Percentiles rank a stretch among this genome's conserved stretches.
Conservation (phyloP, 164 flowering plant genomes). For the Berberis vulgaris region DNA sequence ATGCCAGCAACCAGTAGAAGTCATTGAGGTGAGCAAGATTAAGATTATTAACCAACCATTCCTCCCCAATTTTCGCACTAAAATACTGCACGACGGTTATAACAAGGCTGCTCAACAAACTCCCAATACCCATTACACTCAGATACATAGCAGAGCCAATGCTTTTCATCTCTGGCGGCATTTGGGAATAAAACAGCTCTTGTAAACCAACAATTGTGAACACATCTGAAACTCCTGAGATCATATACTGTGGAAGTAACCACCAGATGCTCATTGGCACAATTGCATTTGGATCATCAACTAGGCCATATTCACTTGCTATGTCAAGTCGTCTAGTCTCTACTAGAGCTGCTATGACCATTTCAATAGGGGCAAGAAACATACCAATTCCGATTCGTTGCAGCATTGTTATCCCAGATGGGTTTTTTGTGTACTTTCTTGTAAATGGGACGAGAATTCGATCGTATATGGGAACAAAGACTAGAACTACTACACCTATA, state of each 20-base stretch:
- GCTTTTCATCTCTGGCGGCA: constrained; percentile 39
- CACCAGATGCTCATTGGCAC: constrained; percentile 44
- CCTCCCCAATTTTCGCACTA: constrained; percentile 19
- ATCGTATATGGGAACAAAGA: constrained; percentile 28
- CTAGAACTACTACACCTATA: constrained; percentile 20
- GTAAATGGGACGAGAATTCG: constrained; percentile 27
- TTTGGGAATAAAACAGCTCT: constrained; percentile 43
- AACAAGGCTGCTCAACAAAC: constrained; percentile 28
- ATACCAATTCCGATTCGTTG: constrained; percentile 41
- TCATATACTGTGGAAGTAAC: constrained; percentile 40
- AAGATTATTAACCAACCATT: constrained; percentile 37
- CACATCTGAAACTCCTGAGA: constrained; percentile 27
- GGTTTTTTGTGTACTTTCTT: constrained; percentile 22
- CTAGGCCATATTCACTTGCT: constrained; percentile 23
- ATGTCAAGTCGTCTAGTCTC: constrained; percentile 28
- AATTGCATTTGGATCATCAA: constrained; percentile 20
- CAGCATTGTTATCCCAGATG: constrained; percentile 38
- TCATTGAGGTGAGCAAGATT: constrained; percentile 32
- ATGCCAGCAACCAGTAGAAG: constrained; percentile 41
- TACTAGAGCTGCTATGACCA: constrained; percentile 29
- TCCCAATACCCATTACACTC: constrained; percentile 32
- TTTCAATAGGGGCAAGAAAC: constrained; percentile 17
- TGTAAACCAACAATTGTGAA: constrained; percentile 35
- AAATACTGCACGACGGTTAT: constrained; percentile 25
- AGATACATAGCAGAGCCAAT: constrained; percentile 31